These are phyloP conservation scores for Ascocoryne sarcoides DNA, from an alignment of 2,329 filamentous ascomycete genomes.

Conservation along the genomic window DNA sequence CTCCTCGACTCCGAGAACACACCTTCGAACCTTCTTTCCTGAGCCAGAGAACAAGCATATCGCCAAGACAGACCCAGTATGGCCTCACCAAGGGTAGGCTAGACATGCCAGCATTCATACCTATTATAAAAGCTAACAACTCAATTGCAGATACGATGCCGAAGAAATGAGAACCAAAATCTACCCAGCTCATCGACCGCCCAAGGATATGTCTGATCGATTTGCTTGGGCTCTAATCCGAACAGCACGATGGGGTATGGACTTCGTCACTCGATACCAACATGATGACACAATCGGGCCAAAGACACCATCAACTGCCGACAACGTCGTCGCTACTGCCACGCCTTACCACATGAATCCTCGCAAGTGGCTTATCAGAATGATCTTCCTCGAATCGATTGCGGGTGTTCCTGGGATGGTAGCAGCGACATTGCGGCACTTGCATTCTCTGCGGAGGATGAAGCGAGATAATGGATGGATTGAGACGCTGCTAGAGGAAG, in stretches of 20 bases:
- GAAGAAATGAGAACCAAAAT: conserved; percentile 68
- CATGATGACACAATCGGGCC: conserved; percentile 49
- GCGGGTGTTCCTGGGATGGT: conserved; percentile 97
- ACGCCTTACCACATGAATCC: conserved; percentile 66
- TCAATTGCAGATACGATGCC: conserved; percentile 53
- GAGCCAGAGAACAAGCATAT: conserved; percentile 34
- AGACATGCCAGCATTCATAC: background rate
- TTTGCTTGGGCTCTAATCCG: conserved; percentile 70
- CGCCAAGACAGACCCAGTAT: conserved; percentile 53
- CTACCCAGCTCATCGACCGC: conserved; percentile 65
- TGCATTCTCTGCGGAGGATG: conserved; percentile 74
- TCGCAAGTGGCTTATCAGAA: conserved; percentile 79
- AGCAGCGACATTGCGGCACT: conserved; percentile 84
- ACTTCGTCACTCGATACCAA: conserved; percentile 70
- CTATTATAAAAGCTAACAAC: background rate
- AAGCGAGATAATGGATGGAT: conserved; percentile 96
- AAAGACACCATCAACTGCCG: conserved; percentile 36
- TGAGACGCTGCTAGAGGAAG: conserved; percentile 81
- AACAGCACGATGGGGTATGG: conserved; percentile 69
- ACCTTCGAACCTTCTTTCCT: conserved; percentile 26
- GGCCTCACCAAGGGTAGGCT: conserved; percentile 38
- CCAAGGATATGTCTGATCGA: conserved; percentile 66
- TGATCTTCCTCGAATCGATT: conserved; percentile 90
- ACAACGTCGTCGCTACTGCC: conserved; percentile 31
- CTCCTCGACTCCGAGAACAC: conserved; percentile 21